Percentiles rank a stretch among this genome's conserved stretches.
These are phyloP conservation scores for Avena eriantha DNA, from an alignment of 176 grass and related monocot genomes.

Conservation along the genomic window DNA sequence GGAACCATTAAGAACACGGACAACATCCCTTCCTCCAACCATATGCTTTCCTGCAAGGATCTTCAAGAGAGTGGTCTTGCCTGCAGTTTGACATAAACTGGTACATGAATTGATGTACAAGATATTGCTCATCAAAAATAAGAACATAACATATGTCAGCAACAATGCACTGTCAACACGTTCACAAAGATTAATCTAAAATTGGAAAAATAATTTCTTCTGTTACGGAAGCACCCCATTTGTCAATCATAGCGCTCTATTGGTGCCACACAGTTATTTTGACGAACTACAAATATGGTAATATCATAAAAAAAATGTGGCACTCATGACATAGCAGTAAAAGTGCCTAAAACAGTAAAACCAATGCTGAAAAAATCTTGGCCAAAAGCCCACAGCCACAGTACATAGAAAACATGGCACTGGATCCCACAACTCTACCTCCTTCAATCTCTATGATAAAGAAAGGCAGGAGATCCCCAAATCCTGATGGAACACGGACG, in stretches of 20 bases:
- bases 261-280: background rate
- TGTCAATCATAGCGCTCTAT: background rate
- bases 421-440: background rate
- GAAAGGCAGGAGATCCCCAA: background rate
- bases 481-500: background rate
- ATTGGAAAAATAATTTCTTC: background rate
- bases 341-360: background rate
- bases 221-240: background rate
- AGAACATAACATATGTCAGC: background rate
- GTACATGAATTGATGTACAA: background rate
- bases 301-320: background rate
- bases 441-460: conserved; percentile 1
- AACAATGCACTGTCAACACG: background rate
- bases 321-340: background rate
- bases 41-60: conserved; percentile 97
- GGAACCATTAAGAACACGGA: conserved; percentile 85
- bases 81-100: conserved; percentile 53
- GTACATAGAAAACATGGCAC: background rate
- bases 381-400: background rate
- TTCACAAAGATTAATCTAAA: conserved; percentile 5
- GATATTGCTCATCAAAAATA: background rate
- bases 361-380: background rate
- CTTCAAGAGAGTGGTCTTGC: conserved; percentile 96
- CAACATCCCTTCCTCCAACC: conserved; percentile 95
- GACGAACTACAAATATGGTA: background rate